Percentiles rank a stretch among this genome's conserved stretches.
These are phyloP conservation scores for Colletotrichum ledebouriae DNA, from an alignment of 2,329 filamentous ascomycete species.

Conservation along the genomic window DNA sequence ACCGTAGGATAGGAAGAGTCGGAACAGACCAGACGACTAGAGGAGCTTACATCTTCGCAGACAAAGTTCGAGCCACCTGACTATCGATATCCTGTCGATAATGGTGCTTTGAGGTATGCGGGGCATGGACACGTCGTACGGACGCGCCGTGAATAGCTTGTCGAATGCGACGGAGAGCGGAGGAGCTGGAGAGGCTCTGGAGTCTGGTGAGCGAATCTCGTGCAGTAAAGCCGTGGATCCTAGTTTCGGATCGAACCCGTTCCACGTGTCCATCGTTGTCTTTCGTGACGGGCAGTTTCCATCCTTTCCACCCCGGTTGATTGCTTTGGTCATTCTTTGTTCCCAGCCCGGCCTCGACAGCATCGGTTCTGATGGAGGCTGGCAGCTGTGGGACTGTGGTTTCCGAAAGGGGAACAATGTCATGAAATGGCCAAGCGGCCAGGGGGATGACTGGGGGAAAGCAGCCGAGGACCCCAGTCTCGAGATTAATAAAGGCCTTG, in stretches of 20 bases:
- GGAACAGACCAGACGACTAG: not conserved
- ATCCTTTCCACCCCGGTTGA: conserved; percentile 20
- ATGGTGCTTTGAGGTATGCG: conserved; percentile 3
- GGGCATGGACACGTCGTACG: conserved; percentile 21
- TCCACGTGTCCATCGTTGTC: conserved; percentile 12
- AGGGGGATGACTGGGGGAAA: conserved; percentile 28
- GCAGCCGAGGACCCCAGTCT: conserved; percentile 20
- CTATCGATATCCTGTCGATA: not conserved
- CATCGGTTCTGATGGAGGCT: conserved; percentile 15
- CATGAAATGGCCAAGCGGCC: conserved; percentile 14
- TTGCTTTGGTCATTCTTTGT: conserved; percentile 15
- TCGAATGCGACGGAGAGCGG: conserved; percentile 21
- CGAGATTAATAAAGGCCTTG: conserved; percentile 35
- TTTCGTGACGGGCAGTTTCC: conserved; percentile 25
- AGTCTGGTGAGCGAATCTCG: conserved; percentile 12
- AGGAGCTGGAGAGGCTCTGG: not conserved
- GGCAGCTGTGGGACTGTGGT: conserved; percentile 8
- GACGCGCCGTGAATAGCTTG: conserved; percentile 19
- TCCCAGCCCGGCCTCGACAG: conserved; percentile 13
- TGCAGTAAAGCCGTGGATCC: conserved; percentile 8
- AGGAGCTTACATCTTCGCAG: conserved; percentile 33
- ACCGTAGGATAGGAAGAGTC: conserved; percentile 1
- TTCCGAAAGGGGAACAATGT: conserved; percentile 20
- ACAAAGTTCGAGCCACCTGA: conserved; percentile 27
- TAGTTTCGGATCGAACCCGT: conserved; percentile 15